Evolutionary conservation across 305 asterid species (phyloP), one percentile per base, ranked within the genome.

Genomic region (Fraxinus sp.): DNA sequence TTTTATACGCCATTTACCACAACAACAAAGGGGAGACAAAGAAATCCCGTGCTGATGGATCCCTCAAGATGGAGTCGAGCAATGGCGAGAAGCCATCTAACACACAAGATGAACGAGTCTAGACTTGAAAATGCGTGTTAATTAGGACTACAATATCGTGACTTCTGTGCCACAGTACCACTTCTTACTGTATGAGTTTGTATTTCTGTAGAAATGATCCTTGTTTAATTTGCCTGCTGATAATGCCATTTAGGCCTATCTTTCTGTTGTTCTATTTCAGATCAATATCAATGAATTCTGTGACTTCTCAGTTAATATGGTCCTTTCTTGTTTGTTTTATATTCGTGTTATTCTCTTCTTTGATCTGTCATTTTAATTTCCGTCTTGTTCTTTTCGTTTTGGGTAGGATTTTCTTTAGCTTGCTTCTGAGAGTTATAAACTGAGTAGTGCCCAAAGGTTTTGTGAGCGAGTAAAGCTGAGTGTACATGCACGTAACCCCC

Each of bases 1-100:
- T 92, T 36, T 85, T 94, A 13, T 93, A 94, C 36, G 92, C 95
- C 59, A 90, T 91, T 68, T 92, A 94, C 87, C 87, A 88, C 30
- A 75, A 86, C 8, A 92, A 90, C 86, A 90, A 91, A 78, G 91
- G 89, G 62, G 83, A 79, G 20, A 41, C 77, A 18, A 74, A 75
- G 85, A 89, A 80, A 74, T 11, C 80, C 0, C 64, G 18, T 7
- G 41, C 37, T 35, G 84, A 83, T 4, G 82, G 37, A 70, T 52
- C 90, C 0, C 26, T 78, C 82, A 89, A 88, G 81, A 83, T 85
- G 84, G 87, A 82, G 83, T 80, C 79, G 84, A 78, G 43, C 80
- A 75, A 59, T 3, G 84, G 85, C 66, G 87, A 83, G 30, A 83
- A 85, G 77, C 83, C 81, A 39, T 37, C 75, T 8, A 76, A 77